A percentile compares a stretch with the other conserved stretches of the same genome.
phyloP scores from a whole-genome alignment of 2,329 filamentous ascomycete species.

The Talaromyces verruculosus region DNA sequence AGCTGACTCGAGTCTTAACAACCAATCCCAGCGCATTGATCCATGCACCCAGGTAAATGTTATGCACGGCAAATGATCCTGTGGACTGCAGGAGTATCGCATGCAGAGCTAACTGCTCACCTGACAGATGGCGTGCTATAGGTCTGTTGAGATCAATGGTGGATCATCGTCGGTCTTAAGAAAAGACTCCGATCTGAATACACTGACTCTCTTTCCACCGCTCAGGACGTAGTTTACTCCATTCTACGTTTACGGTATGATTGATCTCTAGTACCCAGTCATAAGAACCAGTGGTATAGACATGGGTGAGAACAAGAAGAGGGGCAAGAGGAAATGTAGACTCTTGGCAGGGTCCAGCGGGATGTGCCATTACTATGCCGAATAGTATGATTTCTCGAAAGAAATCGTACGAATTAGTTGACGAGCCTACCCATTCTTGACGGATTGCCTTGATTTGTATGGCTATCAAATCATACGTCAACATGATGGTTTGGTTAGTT shows the following conservation, averaged over 20 bases:
- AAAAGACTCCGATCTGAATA: neutral
- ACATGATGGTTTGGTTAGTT: neutral
- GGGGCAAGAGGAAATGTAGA: neutral
- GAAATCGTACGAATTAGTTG: neutral
- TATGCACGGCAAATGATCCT: slow-evolving; percentile 14
- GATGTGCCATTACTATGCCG: neutral
- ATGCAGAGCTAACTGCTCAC: neutral
- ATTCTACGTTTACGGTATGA: neutral
- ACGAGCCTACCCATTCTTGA: neutral
- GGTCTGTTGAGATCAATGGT: neutral
- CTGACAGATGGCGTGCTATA: neutral
- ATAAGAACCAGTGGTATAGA: neutral
- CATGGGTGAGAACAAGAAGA: neutral
- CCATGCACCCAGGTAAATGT: neutral
- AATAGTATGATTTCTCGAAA: neutral
- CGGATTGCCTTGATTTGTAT: neutral
- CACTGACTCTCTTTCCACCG: neutral
- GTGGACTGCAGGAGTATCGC: neutral
- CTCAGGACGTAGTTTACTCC: neutral
- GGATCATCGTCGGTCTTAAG: neutral
- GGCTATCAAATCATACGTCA: neutral
- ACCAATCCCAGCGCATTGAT: neutral
- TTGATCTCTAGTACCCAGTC: neutral
- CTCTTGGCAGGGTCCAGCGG: neutral
- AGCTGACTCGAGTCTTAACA: neutral